phyloP scores from a whole-genome alignment of 768 basidiomycete species.

The Chalciporus piperatus region DNA sequence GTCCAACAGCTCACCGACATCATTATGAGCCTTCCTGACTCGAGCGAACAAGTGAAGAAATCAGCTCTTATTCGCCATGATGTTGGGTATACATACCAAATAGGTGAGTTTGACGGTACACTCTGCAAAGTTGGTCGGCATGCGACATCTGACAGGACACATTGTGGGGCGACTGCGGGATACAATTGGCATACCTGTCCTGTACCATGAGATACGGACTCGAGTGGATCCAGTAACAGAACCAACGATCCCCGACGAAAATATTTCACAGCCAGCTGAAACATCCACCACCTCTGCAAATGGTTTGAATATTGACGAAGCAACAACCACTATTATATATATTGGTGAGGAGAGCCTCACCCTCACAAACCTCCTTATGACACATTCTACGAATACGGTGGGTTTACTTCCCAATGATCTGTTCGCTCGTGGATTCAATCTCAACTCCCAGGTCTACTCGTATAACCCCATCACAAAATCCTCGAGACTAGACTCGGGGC shows the following conservation, averaged over 20 bases:
- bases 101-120: slow-evolving; percentile 41
- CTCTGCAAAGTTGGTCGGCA: neutral
- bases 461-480: slow-evolving; percentile 61
- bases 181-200: slow-evolving; percentile 30
- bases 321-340: slow-evolving; percentile 40
- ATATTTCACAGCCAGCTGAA: neutral
- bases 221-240: slow-evolving; percentile 17
- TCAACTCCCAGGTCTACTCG: slow-evolving; percentile 58
- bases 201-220: slow-evolving; percentile 37
- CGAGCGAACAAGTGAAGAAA: slow-evolving; percentile 7
- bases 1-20: slow-evolving; percentile 38
- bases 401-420: slow-evolving; percentile 12
- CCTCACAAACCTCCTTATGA: slow-evolving; percentile 84
- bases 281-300: neutral
- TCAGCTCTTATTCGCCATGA: slow-evolving; percentile 66
- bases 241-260: neutral
- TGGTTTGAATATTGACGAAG: neutral
- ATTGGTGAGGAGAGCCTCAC: slow-evolving; percentile 80
- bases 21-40: slow-evolving; percentile 19
- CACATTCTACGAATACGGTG: slow-evolving; percentile 65
- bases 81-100: slow-evolving; percentile 69
- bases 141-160: slow-evolving; percentile 12
- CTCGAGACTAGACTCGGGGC: slow-evolving; percentile 55
- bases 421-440: neutral
- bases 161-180: slow-evolving; percentile 15